These are phyloP conservation scores for Phytopythium kandeliae DNA, from an alignment of 352 stramenopile species.

Conservation along the genomic window DNA sequence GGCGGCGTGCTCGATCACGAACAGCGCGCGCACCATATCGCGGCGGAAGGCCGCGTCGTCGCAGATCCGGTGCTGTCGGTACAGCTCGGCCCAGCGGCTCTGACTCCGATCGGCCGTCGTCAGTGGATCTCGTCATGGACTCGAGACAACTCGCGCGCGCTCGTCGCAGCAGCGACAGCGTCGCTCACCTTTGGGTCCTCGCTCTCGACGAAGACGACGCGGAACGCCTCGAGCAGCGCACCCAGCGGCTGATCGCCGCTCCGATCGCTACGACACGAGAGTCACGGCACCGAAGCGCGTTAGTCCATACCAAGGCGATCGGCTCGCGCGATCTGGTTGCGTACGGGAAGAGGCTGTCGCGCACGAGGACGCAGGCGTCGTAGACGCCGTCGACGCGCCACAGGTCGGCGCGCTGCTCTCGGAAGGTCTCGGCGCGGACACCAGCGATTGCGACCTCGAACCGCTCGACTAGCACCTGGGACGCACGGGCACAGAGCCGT, in stretches of 20 bases:
- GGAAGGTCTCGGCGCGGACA: conserved; percentile 58
- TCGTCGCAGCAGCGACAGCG: too few relatives aligned
- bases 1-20: conserved; percentile 35
- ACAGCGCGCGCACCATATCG: conserved; percentile 64
- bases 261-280: neutral
- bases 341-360: conserved; percentile 42
- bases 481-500: neutral
- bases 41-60: conserved; percentile 44
- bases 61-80: conserved; percentile 28
- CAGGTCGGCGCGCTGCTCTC: conserved; percentile 62
- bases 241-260: neutral
- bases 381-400: conserved; percentile 50
- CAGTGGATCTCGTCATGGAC: too few relatives aligned
- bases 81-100: conserved; percentile 52
- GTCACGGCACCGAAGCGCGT: too few relatives aligned
- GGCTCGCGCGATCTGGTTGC: too few relatives aligned
- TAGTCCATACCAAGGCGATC: too few relatives aligned
- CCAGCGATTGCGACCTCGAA: conserved; percentile 44
- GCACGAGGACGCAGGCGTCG: conserved; percentile 37
- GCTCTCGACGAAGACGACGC: conserved; percentile 37
- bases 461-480: conserved; percentile 55
- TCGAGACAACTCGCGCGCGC: too few relatives aligned
- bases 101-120: conserved; percentile 12
- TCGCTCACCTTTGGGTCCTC: conserved; percentile 50
- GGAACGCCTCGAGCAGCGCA: conserved; percentile 41